Conservation (phyloP, 768 basidiomycete genomes). For the Pluteus cervinus region DNA sequence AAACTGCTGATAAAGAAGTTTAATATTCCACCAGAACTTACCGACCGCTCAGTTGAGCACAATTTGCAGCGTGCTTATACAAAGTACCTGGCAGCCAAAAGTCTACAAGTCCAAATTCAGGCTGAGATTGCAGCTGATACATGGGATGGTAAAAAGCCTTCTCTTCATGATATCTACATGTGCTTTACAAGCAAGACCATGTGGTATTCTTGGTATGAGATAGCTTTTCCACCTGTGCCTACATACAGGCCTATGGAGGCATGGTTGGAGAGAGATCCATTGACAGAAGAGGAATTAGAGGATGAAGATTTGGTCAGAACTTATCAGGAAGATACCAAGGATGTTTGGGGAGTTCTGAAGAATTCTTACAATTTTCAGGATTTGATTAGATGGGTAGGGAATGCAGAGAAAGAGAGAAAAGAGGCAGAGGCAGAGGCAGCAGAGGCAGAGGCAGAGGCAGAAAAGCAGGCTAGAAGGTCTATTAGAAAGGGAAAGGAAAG, state of each 20-base stretch:
- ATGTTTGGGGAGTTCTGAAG: neutral
- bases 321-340: neutral
- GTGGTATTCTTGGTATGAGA: neutral
- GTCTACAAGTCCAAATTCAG: neutral
- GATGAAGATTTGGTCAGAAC: neutral
- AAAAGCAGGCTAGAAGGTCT: too few relatives aligned
- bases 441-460: too few relatives aligned
- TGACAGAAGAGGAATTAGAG: slow-evolving; percentile 1
- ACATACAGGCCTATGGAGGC: too few relatives aligned
- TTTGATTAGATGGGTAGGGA: neutral
- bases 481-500: too few relatives aligned
- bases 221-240: neutral
- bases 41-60: too few relatives aligned
- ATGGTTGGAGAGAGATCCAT: too few relatives aligned
- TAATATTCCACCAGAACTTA: too few relatives aligned
- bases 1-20: too few relatives aligned
- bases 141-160: slow-evolving; percentile 3
- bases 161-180: neutral
- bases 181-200: neutral
- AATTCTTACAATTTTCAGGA: neutral
- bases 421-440: neutral
- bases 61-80: too few relatives aligned
- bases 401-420: too few relatives aligned
- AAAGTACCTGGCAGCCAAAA: too few relatives aligned
- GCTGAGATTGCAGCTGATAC: slow-evolving; percentile 1